Evolutionary conservation across 73 alveolate species (phyloP).

Genomic region (Tetrahymena thermophila): DNA sequence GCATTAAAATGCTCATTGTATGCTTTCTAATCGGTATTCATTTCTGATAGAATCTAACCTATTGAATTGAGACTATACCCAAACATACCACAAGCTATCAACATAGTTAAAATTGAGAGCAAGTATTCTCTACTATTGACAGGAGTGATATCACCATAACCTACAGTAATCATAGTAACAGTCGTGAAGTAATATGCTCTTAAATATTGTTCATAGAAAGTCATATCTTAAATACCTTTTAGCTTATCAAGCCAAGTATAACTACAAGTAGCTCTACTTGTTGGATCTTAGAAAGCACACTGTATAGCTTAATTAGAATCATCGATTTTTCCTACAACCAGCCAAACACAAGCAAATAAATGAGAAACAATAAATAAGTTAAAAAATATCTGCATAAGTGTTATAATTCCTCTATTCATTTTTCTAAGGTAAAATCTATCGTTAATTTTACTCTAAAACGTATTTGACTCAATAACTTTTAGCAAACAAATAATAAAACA

Average conservation of each 20-base stretch:
- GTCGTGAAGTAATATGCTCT: constrained; percentile 51
- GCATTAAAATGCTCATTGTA: constrained; percentile 8
- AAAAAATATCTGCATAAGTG: neutral
- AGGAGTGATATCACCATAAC: constrained; percentile 69
- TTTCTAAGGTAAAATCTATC: neutral
- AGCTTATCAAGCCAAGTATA: neutral
- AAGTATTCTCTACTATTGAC: constrained; percentile 40
- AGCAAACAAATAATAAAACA: neutral
- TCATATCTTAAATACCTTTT: neutral
- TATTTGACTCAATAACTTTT: neutral
- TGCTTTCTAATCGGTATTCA: constrained; percentile 1
- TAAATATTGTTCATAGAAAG: neutral
- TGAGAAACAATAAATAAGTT: neutral
- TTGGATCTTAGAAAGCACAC: neutral
- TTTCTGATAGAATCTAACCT: constrained; percentile 41
- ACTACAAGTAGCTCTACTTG: neutral
- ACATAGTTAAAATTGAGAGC: constrained; percentile 37
- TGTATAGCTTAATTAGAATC: neutral
- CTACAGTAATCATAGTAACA: constrained; percentile 60
- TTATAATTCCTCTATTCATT: neutral
- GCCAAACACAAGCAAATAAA: neutral
- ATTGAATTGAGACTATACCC: constrained; percentile 43
- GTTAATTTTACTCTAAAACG: neutral
- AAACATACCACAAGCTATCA: constrained; percentile 55
- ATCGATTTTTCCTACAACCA: neutral